Evolutionary conservation across 352 stramenopile genomes (phyloP).

Genomic region (Lagenidium giganteum): DNA sequence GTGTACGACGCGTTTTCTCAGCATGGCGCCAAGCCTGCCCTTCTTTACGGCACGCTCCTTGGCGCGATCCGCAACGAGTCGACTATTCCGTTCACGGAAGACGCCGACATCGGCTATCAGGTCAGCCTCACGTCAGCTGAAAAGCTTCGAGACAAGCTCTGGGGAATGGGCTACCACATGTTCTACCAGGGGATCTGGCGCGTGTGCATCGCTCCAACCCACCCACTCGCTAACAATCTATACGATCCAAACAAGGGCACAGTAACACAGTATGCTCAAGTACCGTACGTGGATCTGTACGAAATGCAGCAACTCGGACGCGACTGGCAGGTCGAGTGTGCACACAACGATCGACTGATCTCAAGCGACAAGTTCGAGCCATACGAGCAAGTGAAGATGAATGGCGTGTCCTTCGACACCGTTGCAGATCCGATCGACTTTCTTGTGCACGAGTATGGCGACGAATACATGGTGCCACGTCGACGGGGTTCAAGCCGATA

Average conservation of each 20-base stretch:
- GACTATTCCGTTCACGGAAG: slow-evolving; percentile 18
- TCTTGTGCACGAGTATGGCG: slow-evolving; percentile 15
- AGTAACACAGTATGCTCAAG: slow-evolving; percentile 4
- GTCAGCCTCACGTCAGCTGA: slow-evolving; percentile 5
- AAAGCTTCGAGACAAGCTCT: slow-evolving; percentile 3
- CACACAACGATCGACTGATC: slow-evolving; percentile 7
- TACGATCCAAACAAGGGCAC: slow-evolving; percentile 10
- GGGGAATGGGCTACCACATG: slow-evolving; percentile 11
- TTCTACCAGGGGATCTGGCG: slow-evolving; percentile 17
- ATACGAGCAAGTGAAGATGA: slow-evolving; percentile 10
- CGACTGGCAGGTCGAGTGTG: slow-evolving; percentile 17
- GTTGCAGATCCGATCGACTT: slow-evolving; percentile 19
- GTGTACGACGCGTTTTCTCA: slow-evolving; percentile 1
- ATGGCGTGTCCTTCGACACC: slow-evolving; percentile 19
- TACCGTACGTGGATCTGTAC: slow-evolving; percentile 31
- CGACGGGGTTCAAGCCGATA: no score
- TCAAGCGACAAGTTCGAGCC: slow-evolving; percentile 14
- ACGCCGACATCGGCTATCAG: slow-evolving; percentile 17
- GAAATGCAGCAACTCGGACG: slow-evolving; percentile 15
- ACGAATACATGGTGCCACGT: no score
- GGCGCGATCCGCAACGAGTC: slow-evolving; percentile 9
- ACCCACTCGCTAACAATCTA: slow-evolving; percentile 22
- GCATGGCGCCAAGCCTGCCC: neutral
- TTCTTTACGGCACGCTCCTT: slow-evolving; percentile 7
- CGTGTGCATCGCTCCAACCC: slow-evolving; percentile 24